A percentile compares a stretch with the other conserved stretches of the same genome.
Conservation (phyloP, 345 rosid species). For the Durio zibethinus region DNA sequence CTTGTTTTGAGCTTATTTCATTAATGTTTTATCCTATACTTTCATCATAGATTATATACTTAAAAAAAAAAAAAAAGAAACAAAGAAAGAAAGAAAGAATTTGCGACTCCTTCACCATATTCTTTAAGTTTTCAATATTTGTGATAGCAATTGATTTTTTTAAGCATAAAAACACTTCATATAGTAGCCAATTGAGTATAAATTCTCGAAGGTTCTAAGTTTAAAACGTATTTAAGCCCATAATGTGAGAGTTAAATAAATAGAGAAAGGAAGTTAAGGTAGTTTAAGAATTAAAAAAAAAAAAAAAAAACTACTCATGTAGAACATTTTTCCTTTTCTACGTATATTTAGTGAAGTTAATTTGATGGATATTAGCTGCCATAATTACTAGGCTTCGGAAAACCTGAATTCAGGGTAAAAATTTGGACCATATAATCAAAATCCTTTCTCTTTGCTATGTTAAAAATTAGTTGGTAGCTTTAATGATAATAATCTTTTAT, state of each 20-base stretch:
- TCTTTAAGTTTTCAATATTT: too few relatives aligned
- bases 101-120: too few relatives aligned
- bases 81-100: too few relatives aligned
- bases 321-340: background rate
- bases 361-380: background rate
- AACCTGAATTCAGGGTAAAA: background rate
- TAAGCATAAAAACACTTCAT: too few relatives aligned
- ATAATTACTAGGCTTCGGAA: background rate
- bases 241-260: background rate
- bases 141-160: too few relatives aligned
- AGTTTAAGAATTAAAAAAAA: background rate
- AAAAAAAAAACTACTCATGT: background rate
- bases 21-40: too few relatives aligned
- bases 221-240: background rate
- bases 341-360: background rate
- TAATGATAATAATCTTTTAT: background rate
- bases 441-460: background rate
- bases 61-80: too few relatives aligned
- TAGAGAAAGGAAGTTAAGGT: background rate
- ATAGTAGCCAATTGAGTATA: fast-evolving
- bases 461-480: too few relatives aligned
- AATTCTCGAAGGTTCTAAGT: background rate
- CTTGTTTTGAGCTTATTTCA: background rate
- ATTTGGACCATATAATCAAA: background rate
- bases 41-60: too few relatives aligned